phyloP scores from a whole-genome alignment of 306 rosid species.

The Dryas alaskensis region DNA sequence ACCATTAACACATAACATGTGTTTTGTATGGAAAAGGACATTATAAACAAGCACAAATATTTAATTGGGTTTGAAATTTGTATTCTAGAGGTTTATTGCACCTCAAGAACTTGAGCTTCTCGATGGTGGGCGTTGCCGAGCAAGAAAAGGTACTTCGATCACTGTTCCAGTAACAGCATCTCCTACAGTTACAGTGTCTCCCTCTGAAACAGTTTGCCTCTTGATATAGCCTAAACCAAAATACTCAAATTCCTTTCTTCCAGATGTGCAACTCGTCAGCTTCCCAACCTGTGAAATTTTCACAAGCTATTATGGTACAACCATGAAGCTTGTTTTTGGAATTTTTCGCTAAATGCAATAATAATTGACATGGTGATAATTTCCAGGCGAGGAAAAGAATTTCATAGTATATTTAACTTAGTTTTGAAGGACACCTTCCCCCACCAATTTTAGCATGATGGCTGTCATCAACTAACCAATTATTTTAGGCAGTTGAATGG shows the following conservation, averaged over 20 bases:
- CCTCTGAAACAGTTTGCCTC: conserved; percentile 64
- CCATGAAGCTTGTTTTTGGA: conserved; percentile 11
- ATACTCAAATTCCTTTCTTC: conserved; percentile 62
- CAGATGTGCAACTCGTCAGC: conserved; percentile 75
- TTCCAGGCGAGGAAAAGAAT: neutral
- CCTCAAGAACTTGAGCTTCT: conserved; percentile 40
- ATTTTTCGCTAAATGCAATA: neutral
- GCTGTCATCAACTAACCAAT: neutral
- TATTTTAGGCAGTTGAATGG: neutral
- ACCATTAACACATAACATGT: too few relatives aligned
- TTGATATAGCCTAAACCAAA: conserved; percentile 85
- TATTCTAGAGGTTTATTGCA: neutral
- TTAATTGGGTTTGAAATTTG: neutral
- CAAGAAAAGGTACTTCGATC: conserved; percentile 72
- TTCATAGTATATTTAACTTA: neutral
- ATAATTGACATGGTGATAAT: neutral
- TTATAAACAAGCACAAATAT: neutral
- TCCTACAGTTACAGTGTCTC: conserved; percentile 62
- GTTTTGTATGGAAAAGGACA: conserved; percentile 12
- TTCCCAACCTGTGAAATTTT: conserved; percentile 68
- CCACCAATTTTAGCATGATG: neutral
- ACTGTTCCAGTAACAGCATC: conserved; percentile 58
- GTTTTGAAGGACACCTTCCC: neutral
- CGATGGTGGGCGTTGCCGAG: conserved; percentile 54
- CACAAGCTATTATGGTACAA: conserved; percentile 7